phyloP scores from a whole-genome alignment of 2,329 filamentous ascomycete species.

The Neopestalotiopsis clavispora region DNA sequence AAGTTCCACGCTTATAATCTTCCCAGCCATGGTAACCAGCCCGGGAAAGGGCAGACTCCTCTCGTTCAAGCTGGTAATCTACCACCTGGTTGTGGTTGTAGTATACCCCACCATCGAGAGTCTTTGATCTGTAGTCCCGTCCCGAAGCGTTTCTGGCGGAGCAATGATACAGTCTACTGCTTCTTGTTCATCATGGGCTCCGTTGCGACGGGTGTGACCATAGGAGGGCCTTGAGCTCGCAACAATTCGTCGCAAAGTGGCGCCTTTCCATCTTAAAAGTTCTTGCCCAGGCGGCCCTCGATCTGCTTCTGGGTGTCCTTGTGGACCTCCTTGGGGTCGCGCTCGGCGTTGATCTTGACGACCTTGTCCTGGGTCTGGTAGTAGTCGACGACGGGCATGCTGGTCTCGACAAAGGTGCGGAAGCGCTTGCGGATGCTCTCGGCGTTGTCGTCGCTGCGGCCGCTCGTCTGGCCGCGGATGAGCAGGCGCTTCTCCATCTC shows the following conservation, averaged over 20 bases:
- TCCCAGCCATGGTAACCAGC: background rate
- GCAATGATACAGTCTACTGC: too few species aligned
- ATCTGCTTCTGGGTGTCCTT: constrained; percentile 57
- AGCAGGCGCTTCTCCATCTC: constrained; percentile 85
- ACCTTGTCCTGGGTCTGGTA: constrained; percentile 80
- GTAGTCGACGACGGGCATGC: constrained; percentile 94
- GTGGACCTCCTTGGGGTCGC: constrained; percentile 66
- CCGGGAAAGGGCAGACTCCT: too few species aligned
- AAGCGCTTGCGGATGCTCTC: constrained; percentile 98
- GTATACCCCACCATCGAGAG: too few species aligned
- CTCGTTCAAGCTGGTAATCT: too few species aligned
- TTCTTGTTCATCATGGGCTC: too few species aligned
- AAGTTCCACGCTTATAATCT: background rate
- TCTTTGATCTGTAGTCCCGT: too few species aligned
- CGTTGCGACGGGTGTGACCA: too few species aligned
- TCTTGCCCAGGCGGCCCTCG: constrained; percentile 51
- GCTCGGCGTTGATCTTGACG: constrained; percentile 77
- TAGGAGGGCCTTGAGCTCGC: too few species aligned
- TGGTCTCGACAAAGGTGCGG: constrained; percentile 90
- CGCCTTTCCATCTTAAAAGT: background rate
- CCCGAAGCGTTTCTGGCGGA: too few species aligned
- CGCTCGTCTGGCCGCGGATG: constrained; percentile 90
- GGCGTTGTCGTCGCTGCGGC: constrained; percentile 89
- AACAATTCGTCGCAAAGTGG: too few species aligned
- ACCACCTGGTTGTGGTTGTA: too few species aligned